A percentile compares a stretch with the other conserved stretches of the same genome.
These are phyloP conservation scores for Skeletonema potamos DNA, from an alignment of 108 stramenopile species.

Conservation along the genomic window DNA sequence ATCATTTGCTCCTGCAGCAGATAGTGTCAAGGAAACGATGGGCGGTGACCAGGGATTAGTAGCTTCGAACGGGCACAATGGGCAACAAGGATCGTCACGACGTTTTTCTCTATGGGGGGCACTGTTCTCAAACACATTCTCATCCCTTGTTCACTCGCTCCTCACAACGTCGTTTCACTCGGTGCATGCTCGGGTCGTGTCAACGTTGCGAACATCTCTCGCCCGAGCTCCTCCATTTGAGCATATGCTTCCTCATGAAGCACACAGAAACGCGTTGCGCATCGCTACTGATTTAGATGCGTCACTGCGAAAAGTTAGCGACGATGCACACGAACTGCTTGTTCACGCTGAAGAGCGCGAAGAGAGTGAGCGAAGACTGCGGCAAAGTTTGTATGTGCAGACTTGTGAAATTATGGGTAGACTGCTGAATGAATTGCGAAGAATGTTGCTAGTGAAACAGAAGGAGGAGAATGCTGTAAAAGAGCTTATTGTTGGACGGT, in stretches of 20 bases:
- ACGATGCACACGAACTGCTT: constrained; percentile 86
- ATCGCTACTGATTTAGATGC: constrained; percentile 82
- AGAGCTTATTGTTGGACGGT: constrained; percentile 79
- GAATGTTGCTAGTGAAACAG: constrained; percentile 51
- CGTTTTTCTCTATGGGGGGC: constrained; percentile 85
- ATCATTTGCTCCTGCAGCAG: constrained; percentile 3
- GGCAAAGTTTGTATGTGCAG: constrained; percentile 87
- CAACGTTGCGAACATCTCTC: constrained; percentile 72
- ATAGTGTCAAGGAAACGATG: neutral
- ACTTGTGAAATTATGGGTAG: constrained; percentile 92
- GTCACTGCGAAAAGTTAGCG: constrained; percentile 69
- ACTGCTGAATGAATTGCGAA: constrained; percentile 77
- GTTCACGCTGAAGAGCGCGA: constrained; percentile 90
- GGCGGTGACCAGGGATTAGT: constrained; percentile 12
- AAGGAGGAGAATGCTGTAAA: constrained; percentile 64
- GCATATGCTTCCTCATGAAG: constrained; percentile 80
- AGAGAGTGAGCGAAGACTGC: constrained; percentile 78
- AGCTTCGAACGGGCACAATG: neutral
- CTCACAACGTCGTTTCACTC: constrained; percentile 83
- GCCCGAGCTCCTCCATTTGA: constrained; percentile 80
- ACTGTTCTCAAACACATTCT: constrained; percentile 84
- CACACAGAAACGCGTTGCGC: constrained; percentile 80
- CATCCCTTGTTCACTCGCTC: constrained; percentile 81
- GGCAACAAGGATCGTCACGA: constrained; percentile 16
- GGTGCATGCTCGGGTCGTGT: constrained; percentile 75